Percentiles rank a stretch among this genome's conserved stretches.
phyloP scores from a whole-genome alignment of 441 rosid species.

The Oxalis stricta region DNA sequence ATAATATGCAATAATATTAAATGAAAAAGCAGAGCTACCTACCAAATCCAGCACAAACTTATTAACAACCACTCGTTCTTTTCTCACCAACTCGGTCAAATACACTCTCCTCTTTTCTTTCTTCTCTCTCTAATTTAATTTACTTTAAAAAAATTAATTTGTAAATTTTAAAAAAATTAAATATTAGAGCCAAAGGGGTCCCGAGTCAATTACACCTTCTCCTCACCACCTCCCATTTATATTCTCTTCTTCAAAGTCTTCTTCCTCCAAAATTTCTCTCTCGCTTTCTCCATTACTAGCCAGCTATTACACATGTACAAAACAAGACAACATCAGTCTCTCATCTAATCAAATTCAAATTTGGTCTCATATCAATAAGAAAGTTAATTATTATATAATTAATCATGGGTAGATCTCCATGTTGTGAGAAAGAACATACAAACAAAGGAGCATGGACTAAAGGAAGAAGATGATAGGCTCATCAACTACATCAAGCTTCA shows the following conservation, averaged over 20 bases:
- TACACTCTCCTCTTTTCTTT: too few relatives aligned
- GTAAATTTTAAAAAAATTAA: neutral
- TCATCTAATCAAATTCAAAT: too few relatives aligned
- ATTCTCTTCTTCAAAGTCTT: neutral
- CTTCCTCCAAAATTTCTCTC: neutral
- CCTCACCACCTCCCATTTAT: constrained; percentile 5
- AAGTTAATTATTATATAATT: too few relatives aligned
- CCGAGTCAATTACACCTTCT: constrained; percentile 12
- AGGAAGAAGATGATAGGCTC: constrained; percentile 31
- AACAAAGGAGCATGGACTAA: constrained; percentile 41
- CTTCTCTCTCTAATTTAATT: too few relatives aligned
- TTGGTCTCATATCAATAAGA: too few relatives aligned
- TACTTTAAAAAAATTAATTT: neutral
- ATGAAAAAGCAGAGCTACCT: constrained; percentile 29
- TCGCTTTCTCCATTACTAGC: neutral
- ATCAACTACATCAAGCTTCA: constrained; percentile 24
- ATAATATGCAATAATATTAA: too few relatives aligned
- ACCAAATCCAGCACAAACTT: constrained; percentile 25
- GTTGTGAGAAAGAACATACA: constrained; percentile 36
- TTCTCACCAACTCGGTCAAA: constrained; percentile 32
- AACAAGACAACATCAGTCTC: neutral
- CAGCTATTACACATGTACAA: neutral
- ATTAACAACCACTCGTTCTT: constrained; percentile 27
- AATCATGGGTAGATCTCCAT: constrained; percentile 31
- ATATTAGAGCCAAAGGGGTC: constrained; percentile 2